These are phyloP conservation scores for Laburnicola sp. DNA, from an alignment of 2,329 filamentous ascomycete genomes.

Conservation along the genomic window DNA sequence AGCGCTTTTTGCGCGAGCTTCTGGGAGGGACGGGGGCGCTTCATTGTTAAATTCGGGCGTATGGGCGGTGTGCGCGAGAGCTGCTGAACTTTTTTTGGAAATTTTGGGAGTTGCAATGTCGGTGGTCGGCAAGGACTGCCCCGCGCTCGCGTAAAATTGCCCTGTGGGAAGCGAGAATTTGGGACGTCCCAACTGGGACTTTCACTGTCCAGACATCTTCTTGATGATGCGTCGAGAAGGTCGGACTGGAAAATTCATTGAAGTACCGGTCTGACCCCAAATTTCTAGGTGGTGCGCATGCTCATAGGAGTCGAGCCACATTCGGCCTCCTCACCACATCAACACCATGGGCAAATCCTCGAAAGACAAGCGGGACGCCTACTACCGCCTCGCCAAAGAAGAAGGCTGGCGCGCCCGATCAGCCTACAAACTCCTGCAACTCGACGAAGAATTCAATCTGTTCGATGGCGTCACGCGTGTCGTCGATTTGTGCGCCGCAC, in stretches of 20 bases:
- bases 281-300: too few species aligned
- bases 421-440: conserved; percentile 94
- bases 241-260: too few species aligned
- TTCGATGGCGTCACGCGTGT: conserved; percentile 89
- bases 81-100: conserved; percentile 13
- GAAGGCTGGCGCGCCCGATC: conserved; percentile 97
- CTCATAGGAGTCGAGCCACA: too few species aligned
- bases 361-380: conserved; percentile 97
- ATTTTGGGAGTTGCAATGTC: conserved; percentile 15
- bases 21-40: conserved; percentile 43
- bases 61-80: conserved; percentile 7
- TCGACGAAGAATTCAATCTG: conserved; percentile 94
- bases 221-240: too few species aligned
- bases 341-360: conserved; percentile 86
- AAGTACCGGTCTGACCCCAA: too few species aligned
- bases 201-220: too few species aligned
- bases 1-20: conserved; percentile 46
- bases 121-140: conserved; percentile 4
- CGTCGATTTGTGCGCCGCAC: conserved; percentile 93
- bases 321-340: too few species aligned
- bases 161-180: conserved; percentile 5
- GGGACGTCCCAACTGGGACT: background rate
- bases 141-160: conserved; percentile 31
- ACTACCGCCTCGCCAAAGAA: conserved; percentile 96
- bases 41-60: conserved; percentile 33